These are phyloP conservation scores for Dipteronia dyeriana DNA, from an alignment of 345 rosid species.

Conservation along the genomic window DNA sequence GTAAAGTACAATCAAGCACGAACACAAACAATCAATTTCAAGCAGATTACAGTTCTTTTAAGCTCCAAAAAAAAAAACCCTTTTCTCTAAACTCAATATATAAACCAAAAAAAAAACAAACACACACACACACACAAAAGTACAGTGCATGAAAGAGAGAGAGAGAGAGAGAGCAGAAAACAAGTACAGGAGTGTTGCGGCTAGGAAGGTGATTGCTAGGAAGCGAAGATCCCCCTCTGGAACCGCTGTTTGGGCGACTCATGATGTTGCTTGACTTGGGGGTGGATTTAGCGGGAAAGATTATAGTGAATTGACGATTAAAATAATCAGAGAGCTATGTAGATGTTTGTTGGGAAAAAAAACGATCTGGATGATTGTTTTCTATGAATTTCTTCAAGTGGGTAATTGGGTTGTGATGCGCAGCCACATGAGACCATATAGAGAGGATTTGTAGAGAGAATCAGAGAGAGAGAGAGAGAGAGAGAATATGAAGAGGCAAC, in stretches of 20 bases:
- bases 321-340: background rate
- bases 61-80: background rate
- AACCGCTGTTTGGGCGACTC: constrained; percentile 18
- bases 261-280: constrained; percentile 14
- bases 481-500: background rate
- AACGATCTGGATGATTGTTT: background rate
- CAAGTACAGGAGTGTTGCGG: constrained; percentile 19
- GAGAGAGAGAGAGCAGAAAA: background rate
- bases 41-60: background rate
- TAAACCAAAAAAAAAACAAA: background rate
- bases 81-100: background rate
- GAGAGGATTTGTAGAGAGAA: background rate
- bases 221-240: constrained; percentile 21
- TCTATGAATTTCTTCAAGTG: background rate
- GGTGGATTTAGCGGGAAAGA: constrained; percentile 8
- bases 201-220: background rate
- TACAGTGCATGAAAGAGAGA: background rate
- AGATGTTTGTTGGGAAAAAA: background rate
- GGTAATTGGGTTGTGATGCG: too few species aligned
- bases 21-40: background rate
- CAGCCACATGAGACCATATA: background rate
- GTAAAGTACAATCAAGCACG: background rate
- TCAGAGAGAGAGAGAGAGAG: background rate
- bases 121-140: background rate
- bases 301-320: background rate